These are phyloP conservation scores for Pisolithus orientalis DNA, from an alignment of 768 basidiomycete genomes.

Conservation along the genomic window DNA sequence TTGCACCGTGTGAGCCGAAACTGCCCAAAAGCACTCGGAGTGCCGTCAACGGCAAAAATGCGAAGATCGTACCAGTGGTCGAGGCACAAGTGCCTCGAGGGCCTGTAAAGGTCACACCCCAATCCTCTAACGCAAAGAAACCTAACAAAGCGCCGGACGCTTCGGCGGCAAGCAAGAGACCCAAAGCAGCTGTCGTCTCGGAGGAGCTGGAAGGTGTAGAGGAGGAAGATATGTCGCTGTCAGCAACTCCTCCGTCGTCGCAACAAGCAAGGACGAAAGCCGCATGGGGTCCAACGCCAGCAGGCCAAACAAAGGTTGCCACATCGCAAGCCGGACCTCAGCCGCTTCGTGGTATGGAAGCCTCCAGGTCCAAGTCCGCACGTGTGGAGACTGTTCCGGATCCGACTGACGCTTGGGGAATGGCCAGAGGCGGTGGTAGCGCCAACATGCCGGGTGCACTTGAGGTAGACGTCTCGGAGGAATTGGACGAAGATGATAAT, in stretches of 20 bases:
- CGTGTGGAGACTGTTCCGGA: constrained; percentile 12
- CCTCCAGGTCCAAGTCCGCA: constrained; percentile 6
- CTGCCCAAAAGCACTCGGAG: constrained; percentile 15
- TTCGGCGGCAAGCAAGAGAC: constrained; percentile 10
- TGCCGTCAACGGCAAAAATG: constrained; percentile 11
- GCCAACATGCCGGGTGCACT: constrained; percentile 6
- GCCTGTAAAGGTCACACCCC: constrained; percentile 1
- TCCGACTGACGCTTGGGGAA: constrained; percentile 7
- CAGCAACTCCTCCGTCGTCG: constrained; percentile 1
- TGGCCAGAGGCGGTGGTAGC: neutral
- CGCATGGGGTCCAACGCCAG: constrained; percentile 7
- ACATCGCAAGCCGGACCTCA: constrained; percentile 4
- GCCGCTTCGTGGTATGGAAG: constrained; percentile 4
- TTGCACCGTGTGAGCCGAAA: constrained; percentile 9
- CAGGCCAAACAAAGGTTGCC: constrained; percentile 10
- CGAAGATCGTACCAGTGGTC: constrained; percentile 10
- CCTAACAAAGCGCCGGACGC: constrained; percentile 1
- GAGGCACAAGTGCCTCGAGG: constrained; percentile 12
- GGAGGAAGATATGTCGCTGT: constrained; percentile 1
- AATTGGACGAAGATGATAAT: constrained; percentile 12
- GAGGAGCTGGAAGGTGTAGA: constrained; percentile 19
- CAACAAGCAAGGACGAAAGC: constrained; percentile 13
- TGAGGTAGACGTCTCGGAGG: constrained; percentile 2
- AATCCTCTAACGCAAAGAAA: constrained; percentile 10
- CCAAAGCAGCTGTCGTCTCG: constrained; percentile 8